Base-by-base conservation (phyloP, 2,329 filamentous ascomycete genomes). In the Fonsecaea nubica region DNA sequence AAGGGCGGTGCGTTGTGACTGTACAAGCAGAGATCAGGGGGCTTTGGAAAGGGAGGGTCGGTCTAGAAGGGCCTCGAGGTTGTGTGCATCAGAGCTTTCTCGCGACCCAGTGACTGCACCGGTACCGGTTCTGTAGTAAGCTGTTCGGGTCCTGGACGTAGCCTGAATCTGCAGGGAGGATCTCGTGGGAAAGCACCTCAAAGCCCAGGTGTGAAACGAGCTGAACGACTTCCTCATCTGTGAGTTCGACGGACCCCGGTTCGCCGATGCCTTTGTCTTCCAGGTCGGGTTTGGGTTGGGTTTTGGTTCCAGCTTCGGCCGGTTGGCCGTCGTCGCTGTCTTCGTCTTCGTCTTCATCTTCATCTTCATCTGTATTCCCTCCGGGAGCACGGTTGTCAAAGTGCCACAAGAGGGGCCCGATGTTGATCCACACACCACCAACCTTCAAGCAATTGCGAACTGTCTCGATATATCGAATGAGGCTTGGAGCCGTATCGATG, bases 401-500 rank as follows among this genome's bases (percentile, higher is more conserved):
- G 77, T 99, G 96, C 95, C 95, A 99, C 48, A 98, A 82, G 62
- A 99, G 80, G 0, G 95, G 95, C 0, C 95, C 95, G 30, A 96
- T 82, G 75, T 99, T 99, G 75, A 97, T 86, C 82, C 96, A 91
- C 3, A 96, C 74, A 0, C 95, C 95, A 32, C 90, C 91, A 0
- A 87, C 83, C 71, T 86, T 88, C 58, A 99, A 84, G 74, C 93
- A 96, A 75, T 91, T 86, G 50, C 81, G 82, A 62, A 98, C 91
- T 1, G 93, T 89, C 75, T 96, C 89, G 38, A 99, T 87, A 76
- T 99, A 99, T 1, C 90, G 87, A 62, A 98, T 90, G 36, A 97
- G 77, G 76, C 99, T 98, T 1, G 94, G 93, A 2, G 95, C 95
- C 1, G 95, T 99, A 77, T 99, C 96, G 65, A 99, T 90, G 81